Evolutionary conservation across 164 flowering plant species (phyloP), one percentile per base, ranked within the genome.

Genomic region (Echeveria elegans): DNA sequence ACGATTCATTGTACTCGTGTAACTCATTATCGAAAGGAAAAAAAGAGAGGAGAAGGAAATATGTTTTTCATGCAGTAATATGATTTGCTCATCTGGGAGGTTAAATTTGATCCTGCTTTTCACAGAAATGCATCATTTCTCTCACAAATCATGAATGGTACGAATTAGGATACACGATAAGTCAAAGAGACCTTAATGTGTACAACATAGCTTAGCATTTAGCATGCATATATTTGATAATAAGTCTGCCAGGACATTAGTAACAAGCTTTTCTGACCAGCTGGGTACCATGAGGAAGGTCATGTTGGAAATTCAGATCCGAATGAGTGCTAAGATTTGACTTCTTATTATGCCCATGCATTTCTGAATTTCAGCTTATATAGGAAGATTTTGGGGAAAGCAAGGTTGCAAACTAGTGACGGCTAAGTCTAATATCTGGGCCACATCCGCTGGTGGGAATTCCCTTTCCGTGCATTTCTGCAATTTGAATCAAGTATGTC

Each of bases 391-490:
- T 65, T 77, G 79, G 7, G 80, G 69, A 58, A 82, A 77, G 67
- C 64, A 50, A 0, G 85, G 85, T 21, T 76, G 77, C 77, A 82
- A 62, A 69, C 80, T 77, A 37, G 69, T 65, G 23, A 79, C 77
- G 4, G 80, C 81, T 21, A 74, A 75, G 63, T 79, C 85, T 16
- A 82, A 70, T 50, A 79, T 72, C 72, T 74, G 78, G 19, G 80
- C 82, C 70, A 82, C 82, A 37, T 79, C 81, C 1, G 77, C 74
- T 16, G 81, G 82, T 12, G 85, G 80, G 45, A 76, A 82, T 40
- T 76, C 82, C 10, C 82, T 64, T 43, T 82, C 81, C 8, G 82
- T 76, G 38, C 82, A 82, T 12, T 67, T 76, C 85, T 82, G 80
- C 77, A 66, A 43, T 52, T 59, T 28, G 18, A 58, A 47, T 19